Base-by-base conservation (phyloP, 2,329 filamentous ascomycete species). In the Thelonectria discophora region DNA sequence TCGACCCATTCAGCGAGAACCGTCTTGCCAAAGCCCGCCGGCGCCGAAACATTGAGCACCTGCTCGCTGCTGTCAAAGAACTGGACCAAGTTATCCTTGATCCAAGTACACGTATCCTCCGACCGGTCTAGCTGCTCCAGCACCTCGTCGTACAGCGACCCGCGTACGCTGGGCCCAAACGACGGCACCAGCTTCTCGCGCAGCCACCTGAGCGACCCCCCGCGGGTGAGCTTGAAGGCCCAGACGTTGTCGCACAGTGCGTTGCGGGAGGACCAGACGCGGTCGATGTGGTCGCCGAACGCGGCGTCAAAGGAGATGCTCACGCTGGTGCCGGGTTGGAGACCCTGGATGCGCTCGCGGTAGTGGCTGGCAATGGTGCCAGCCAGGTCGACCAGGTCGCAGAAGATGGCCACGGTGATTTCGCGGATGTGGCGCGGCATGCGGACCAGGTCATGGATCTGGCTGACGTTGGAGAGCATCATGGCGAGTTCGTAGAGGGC, bases 51-150 rank as follows among this genome's bases (percentile, higher is more conserved):
- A 10, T 72, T 74, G 15, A 80, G 64, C 0, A 77, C 60, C 47
- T 76, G 75, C 4, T 78, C 73, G 1, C 69, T 66, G 49, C 74
- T 71, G 15, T 72, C 62, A 15, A 79, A 68, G 60, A 79, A 80
- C 5, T 77, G 73, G 1, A 71, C 63, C 3, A 80, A 66, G 27
- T 72, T 70, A 2, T 67, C 68, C 60, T 76, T 74, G 47, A 79
- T 68, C 78, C 78, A 80, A 39, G 75, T 71, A 59, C 78, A 79
- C 1, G 77, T 79, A 46, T 77, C 77, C 27, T 79, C 77, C 0
- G 76, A 73, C 0, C 77, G 74, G 37, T 76, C 72, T 15, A 76
- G 72, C 49, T 75, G 76, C 45, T 79, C 76, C 3, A 73, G 66
- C 4, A 79, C 72, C 46, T 78, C 74, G 7, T 75, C 74, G 18